A percentile compares a stretch with the other conserved stretches of the same genome.
Evolutionary conservation across 2,329 filamentous ascomycete genomes (phyloP).

Genomic region (Annulohypoxylon truncatum): DNA sequence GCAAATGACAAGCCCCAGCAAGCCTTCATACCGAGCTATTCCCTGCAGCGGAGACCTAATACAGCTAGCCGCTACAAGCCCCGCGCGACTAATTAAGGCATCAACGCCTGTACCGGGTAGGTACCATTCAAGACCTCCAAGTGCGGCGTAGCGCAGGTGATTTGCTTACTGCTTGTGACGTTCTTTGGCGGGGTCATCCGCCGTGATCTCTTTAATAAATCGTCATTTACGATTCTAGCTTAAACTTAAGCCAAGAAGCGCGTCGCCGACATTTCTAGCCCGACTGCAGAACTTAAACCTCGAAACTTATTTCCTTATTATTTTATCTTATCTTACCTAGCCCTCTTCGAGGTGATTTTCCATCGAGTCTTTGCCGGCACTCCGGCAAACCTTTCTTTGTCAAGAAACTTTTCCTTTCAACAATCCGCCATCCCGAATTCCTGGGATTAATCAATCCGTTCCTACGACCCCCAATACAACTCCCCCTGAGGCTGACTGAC

Average conservation of each 20-base stretch:
- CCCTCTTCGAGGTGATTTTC: not conserved
- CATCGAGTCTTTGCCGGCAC: conserved; percentile 12
- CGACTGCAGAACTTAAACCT: not conserved
- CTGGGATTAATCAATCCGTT: not conserved
- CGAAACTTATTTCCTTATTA: not conserved
- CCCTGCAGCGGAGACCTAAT: conserved; percentile 8
- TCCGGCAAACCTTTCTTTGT: conserved; percentile 19
- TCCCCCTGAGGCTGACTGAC: not conserved
- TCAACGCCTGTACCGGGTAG: conserved; percentile 21
- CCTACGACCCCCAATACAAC: conserved; percentile 19
- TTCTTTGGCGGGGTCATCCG: conserved; percentile 38
- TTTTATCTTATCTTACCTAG: not conserved
- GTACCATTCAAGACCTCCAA: not conserved
- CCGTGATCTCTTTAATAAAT: conserved; percentile 32
- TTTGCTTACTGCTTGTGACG: conserved; percentile 35
- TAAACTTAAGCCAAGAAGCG: conserved; percentile 18
- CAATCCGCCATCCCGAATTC: not conserved
- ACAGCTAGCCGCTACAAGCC: conserved; percentile 26
- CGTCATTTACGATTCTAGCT: conserved; percentile 35
- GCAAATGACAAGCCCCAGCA: conserved; percentile 8
- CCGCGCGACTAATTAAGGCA: conserved; percentile 40
- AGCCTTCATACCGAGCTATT: not conserved
- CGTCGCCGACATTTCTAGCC: conserved; percentile 18
- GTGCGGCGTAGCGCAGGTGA: conserved; percentile 30
- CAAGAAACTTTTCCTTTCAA: not conserved